These are phyloP conservation scores for Pezicula rhizophila DNA, from an alignment of 2,329 filamentous ascomycete species.

Conservation along the genomic window DNA sequence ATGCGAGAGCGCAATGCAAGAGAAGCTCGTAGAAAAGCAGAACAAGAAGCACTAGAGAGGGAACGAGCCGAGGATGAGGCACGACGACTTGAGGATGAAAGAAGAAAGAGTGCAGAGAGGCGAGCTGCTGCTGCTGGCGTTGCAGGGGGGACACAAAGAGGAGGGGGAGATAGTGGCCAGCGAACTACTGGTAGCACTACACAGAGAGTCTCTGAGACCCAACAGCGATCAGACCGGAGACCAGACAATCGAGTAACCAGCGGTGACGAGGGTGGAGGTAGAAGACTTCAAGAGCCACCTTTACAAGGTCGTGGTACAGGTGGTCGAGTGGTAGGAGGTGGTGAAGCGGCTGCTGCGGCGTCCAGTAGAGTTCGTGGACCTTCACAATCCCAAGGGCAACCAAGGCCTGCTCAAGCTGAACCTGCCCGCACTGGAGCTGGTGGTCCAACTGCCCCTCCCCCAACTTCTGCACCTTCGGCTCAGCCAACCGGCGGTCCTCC, in stretches of 20 bases:
- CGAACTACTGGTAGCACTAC: conserved; percentile 16
- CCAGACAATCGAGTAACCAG: conserved; percentile 15
- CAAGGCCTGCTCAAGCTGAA: conserved; percentile 17
- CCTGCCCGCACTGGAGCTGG: conserved; percentile 12
- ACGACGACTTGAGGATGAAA: conserved; percentile 48
- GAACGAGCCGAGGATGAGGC: conserved; percentile 49
- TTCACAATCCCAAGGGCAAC: conserved; percentile 12
- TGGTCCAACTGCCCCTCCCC: conserved; percentile 3
- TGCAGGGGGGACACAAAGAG: conserved; percentile 26
- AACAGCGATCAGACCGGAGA: conserved; percentile 23
- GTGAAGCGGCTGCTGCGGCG: conserved; percentile 22
- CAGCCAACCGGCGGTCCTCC: conserved; percentile 1
- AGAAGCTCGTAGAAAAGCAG: conserved; percentile 59
- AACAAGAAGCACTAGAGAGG: conserved; percentile 38
- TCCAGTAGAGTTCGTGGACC: conserved; percentile 22
- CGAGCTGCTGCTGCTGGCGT: conserved; percentile 51
- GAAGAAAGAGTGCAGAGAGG: conserved; percentile 49
- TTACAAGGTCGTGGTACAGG: conserved; percentile 22
- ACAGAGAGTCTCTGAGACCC: conserved; percentile 25
- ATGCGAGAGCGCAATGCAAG: conserved; percentile 81
- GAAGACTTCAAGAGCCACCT: conserved; percentile 11
- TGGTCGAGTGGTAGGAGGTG: conserved; percentile 20
- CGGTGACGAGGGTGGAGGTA: conserved; percentile 5
- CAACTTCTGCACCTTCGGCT: conserved; percentile 1
- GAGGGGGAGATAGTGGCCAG: conserved; percentile 11